phyloP scores from a whole-genome alignment of 2,329 filamentous ascomycete genomes.

The Aspergillus versicolor region DNA sequence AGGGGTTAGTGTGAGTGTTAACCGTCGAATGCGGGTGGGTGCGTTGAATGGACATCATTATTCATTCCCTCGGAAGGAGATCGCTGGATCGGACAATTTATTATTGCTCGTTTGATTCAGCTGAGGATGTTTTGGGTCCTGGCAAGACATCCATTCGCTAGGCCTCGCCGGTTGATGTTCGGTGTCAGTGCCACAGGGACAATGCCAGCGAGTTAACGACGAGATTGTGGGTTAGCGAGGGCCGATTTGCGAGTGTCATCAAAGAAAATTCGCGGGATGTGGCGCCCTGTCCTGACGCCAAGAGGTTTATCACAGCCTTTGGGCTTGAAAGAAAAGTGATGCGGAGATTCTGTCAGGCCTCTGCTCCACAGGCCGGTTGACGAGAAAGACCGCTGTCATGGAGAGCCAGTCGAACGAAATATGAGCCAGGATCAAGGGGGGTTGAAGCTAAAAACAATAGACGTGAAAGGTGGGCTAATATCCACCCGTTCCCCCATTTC shows the following conservation, averaged over 20 bases:
- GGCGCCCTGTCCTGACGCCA: constrained; percentile 12
- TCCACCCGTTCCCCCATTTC: constrained; percentile 5
- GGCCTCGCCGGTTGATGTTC: neutral
- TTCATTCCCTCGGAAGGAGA: neutral
- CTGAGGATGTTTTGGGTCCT: neutral
- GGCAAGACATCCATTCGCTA: neutral
- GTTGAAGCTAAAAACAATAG: constrained; percentile 7
- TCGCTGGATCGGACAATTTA: neutral
- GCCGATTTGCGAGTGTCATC: constrained; percentile 3
- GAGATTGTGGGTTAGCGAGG: constrained; percentile 7
- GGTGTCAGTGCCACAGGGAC: constrained; percentile 2
- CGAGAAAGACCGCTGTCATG: neutral
- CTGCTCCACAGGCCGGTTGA: constrained; percentile 5
- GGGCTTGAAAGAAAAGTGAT: constrained; percentile 8
- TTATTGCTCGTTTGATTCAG: neutral
- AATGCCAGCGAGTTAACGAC: constrained; percentile 2
- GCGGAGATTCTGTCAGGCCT: constrained; percentile 7
- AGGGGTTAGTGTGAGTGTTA: neutral
- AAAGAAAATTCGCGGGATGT: constrained; percentile 8
- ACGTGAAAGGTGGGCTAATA: constrained; percentile 2
- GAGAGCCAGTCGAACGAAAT: constrained; percentile 3
- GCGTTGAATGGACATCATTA: constrained; percentile 1
- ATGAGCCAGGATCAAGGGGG: constrained; percentile 9
- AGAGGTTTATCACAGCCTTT: constrained; percentile 11
- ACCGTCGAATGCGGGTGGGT: neutral